Evolutionary conservation across 768 basidiomycete species (phyloP), one percentile per base, ranked within the genome.

Genomic region (Pluteus cervinus): DNA sequence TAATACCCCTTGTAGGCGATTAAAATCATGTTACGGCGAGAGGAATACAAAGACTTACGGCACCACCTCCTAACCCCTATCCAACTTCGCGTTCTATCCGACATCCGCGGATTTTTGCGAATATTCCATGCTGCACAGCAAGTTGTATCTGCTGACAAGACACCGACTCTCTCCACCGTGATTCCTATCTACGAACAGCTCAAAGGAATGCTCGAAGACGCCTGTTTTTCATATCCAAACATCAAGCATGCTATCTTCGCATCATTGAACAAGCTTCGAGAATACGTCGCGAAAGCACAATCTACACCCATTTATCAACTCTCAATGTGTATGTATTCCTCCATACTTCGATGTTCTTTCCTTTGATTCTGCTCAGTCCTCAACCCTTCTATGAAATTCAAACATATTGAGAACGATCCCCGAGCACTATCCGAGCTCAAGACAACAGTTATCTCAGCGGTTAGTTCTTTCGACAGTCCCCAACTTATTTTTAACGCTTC

Each of bases 151-250:
- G 49, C 45, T 4, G 51, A 62, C 45, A 51, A 54, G 29, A 57
- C 56, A 4, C 58, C 53, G 6, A 59, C 57, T 7, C 50, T 58
- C 4, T 54, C 55, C 2, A 35, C 52, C 17, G 55, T 51, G 1
- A 39, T 62, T 1, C 57, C 54, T 1, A 31, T 54, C 7, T 62
- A 57, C 28, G 52, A 62, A 40, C 7, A 49, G 18, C 46, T 60
- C 5, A 47, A 54, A 8, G 12, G 42, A 11, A 39, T 50, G 37
- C 39, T 52, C 14, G 26, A 42, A 23, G 24, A 45, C 9, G 34
- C 44, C 5, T 36, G 25, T 20, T 8, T 6, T 7, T 15, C 23
- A 12, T 14, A 44, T 3, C 50, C 43, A 12, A 44, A 44, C 18
- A 24, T 53, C 29, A 0, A 35, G 21, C 5, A 49, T 46, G 21